Percentiles rank a stretch among this genome's conserved stretches.
phyloP scores from a whole-genome alignment of 768 basidiomycete species.

The Agrocybe pediades region DNA sequence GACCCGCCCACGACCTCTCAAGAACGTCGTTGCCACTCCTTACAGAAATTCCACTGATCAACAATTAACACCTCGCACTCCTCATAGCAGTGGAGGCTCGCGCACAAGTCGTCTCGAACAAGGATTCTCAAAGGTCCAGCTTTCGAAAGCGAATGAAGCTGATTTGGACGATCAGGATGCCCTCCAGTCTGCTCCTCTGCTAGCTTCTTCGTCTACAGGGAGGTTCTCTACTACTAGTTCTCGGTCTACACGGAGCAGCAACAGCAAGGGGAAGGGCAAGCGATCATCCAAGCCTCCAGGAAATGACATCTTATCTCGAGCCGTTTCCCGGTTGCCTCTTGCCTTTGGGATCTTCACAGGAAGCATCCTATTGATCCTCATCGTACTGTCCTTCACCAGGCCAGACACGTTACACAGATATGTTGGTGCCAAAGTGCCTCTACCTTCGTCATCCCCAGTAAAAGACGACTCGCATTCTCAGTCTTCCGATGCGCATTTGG shows the following conservation, averaged over 20 bases:
- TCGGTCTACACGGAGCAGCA: conserved; percentile 21
- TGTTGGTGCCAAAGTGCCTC: conserved; percentile 34
- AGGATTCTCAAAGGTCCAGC: conserved; percentile 49
- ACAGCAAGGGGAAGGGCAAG: conserved; percentile 9
- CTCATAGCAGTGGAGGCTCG: conserved; percentile 43
- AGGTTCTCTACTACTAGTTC: conserved; percentile 40
- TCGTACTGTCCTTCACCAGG: conserved; percentile 49
- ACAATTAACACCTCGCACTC: conserved; percentile 60
- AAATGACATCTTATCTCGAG: conserved; percentile 18
- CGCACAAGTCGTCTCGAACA: conserved; percentile 60
- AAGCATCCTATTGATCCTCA: conserved; percentile 45
- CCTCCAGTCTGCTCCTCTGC: conserved; percentile 48
- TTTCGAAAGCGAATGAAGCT: conserved; percentile 40
- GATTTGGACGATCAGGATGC: conserved; percentile 39
- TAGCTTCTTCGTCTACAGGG: conserved; percentile 45
- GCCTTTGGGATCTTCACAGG: conserved; percentile 46
- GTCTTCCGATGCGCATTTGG: conserved; percentile 11
- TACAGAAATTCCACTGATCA: conserved; percentile 30
- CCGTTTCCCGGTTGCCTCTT: conserved; percentile 40
- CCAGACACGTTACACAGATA: conserved; percentile 49
- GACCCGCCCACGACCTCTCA: conserved; percentile 41
- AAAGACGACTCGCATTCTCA: conserved; percentile 16
- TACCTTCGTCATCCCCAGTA: conserved; percentile 11
- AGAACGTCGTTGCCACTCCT: conserved; percentile 32
- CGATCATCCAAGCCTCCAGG: conserved; percentile 10